Evolutionary conservation across 169 alveolate genomes (phyloP), one percentile per base, ranked within the genome.

Genomic region (Eimeria brunetti): DNA sequence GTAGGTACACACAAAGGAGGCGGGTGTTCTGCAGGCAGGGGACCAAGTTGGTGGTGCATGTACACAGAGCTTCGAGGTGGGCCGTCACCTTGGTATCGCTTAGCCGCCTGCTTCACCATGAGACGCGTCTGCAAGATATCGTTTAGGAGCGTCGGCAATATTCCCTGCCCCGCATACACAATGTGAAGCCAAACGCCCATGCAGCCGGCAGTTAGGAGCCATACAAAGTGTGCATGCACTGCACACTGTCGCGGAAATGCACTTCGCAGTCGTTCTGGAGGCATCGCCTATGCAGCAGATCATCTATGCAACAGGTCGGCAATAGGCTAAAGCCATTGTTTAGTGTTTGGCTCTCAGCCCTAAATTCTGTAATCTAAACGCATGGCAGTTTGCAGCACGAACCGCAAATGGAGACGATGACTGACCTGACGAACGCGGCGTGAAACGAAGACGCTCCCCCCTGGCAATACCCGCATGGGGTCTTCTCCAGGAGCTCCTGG

Each of bases 141-240:
- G 91, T 98, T 98, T 36, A 98, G 95, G 83, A 98, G 97, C 85
- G 96, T 93, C 36, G 99, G 99, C 8, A 99, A 94, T 44, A 99
- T 95, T 0, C 99, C 99, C 69, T 76, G 71, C 11, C 4, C 16
- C 69, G 58, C 95, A 83, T 12, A 78, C 46, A 27, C 94, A 95
- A 88, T 5, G 30, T 2, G 51, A 53, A 30, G 56, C 30, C 51
- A 83, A 33, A 33, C 18, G 16, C 16, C 51, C 33, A 38, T 38
- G 81, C 53, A 71, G 51, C 53, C 81, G 8, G 53, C 14, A 1
- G 81, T 20, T 56, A 71, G 56, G n/a, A 71, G 33, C 81, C 30
- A 71, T 18, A 18, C n/a, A 18, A 62, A 38, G 14, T 30, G 49
- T 33, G 53, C 20, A 51, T 18, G 20, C 51, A 71, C 53, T 71